phyloP scores from a whole-genome alignment of 2,329 filamentous ascomycete genomes.

The Hypoxylon sp. region DNA sequence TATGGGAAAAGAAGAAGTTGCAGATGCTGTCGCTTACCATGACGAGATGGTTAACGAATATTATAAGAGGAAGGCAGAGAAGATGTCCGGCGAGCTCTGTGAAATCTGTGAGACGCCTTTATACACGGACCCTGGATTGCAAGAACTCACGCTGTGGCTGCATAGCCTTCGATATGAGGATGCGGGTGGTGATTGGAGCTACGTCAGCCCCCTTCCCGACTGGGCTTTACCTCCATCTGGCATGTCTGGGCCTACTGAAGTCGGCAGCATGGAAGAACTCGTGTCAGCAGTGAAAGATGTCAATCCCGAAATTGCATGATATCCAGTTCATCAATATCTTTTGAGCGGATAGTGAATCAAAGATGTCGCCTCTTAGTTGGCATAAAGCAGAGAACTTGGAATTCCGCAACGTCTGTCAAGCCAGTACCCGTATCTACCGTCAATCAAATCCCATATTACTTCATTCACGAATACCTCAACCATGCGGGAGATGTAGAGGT shows the following conservation, averaged over 20 bases:
- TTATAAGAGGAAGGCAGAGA: conserved; percentile 91
- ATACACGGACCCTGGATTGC: conserved; percentile 91
- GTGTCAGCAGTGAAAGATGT: conserved; percentile 68
- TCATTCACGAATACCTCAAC: not conserved
- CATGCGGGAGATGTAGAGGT: not conserved
- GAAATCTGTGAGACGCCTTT: conserved; percentile 86
- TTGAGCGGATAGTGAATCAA: not conserved
- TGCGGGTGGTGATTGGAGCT: conserved; percentile 85
- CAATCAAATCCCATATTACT: not conserved
- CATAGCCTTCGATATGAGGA: conserved; percentile 94
- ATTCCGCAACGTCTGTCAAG: no score
- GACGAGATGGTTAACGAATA: conserved; percentile 94
- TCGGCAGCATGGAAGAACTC: conserved; percentile 72
- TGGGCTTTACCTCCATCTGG: conserved; percentile 90
- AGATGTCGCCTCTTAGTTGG: not conserved
- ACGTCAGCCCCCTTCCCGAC: conserved; percentile 83
- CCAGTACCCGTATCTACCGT: not conserved
- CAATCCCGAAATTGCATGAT: conserved; percentile 59
- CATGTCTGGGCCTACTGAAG: conserved; percentile 77
- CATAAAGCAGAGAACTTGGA: not conserved
- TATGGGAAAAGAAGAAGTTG: conserved; percentile 95
- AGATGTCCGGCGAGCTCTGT: conserved; percentile 89
- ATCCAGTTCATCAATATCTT: not conserved
- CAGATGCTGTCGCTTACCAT: conserved; percentile 92
- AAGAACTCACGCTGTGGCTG: conserved; percentile 93